Base-by-base conservation (phyloP, 2,329 filamentous ascomycete genomes). In the Volutella citrinella region DNA sequence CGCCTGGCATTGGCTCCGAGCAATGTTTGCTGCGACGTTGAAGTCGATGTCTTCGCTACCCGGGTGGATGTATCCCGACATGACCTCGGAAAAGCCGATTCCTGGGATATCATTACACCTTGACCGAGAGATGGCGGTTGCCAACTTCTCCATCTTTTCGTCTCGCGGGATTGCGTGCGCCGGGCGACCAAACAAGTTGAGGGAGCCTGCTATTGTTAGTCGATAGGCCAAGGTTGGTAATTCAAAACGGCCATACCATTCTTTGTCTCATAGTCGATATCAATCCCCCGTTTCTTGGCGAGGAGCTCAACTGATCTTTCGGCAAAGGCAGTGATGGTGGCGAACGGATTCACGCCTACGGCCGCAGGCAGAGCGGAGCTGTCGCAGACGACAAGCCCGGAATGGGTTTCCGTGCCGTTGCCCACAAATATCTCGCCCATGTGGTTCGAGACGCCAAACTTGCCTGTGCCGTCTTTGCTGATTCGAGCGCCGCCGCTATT, bases 321-420 rank as follows among this genome's bases (percentile, higher is more conserved):
- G 0, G 82, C 80, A 14, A 87, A 68, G 4, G 82, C 81, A 1
- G 80, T 74, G 43, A 85, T 85, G 2, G 81, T 86, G 3, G 81
- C 82, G 32, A 83, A 72, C 0, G 82, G 81, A 48, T 86, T 86
- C 4, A 79, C 77, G 11, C 80, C 72, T 3, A 85, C 63, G 1
- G 81, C 72, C 7, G 72, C 71, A 0, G 82, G 81, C 12, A 86
- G 71, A 1, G 78, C 60, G 4, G 80, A 68, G 8, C 64, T 80
- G 50, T 86, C 82, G 1, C 74, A 75, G 19, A 82, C 74, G 13
- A 83, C 65, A 3, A 85, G 64, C 1, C 80, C 80, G 0, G 63
- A 30, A 47, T 85, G 64, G 0, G 70, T 69, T 20, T 78, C 70
- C 1, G 48, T 49, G 0, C 69, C 70, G 5, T 61, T 49, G 5